Base-by-base conservation (phyloP, 306 rosid genomes). In the Cucumis sativus region DNA sequence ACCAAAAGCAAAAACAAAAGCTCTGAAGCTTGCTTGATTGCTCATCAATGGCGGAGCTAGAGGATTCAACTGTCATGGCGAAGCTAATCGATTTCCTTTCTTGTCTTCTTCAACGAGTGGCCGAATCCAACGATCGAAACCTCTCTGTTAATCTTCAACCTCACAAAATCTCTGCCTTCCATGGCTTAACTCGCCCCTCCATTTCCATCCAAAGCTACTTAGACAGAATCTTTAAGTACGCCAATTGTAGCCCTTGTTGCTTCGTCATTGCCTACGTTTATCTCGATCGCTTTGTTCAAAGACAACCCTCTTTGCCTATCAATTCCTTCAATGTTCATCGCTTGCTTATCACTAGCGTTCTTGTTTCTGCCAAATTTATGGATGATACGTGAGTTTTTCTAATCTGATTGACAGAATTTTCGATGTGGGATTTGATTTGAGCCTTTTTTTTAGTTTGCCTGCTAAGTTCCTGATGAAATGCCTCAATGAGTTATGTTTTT, bases 291-390 rank as follows among this genome's bases (percentile, higher is more conserved):
- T 96, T 96, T 84, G 84, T 89, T 43, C 98, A 96, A 76, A 87
- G 79, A 45, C 99, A 92, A 37, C 90, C 96, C 17, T 79, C 90
- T 1, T 80, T 91, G 84, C 96, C 97, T 0, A 86, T 96, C 89
- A 92, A 89, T 71, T 90, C 97, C 64, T 87, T 88, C 86, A 92
- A 89, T 77, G 97, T 92, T 33, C 99, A 96, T 65, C 89, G 98
- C 33, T 84, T 96, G 72, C 91, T 96, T 40, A 92, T 96, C 47
- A 92, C 99, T 14, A 96, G 99, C 35, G 99, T 91, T 59, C 87
- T 96, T 91, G 88, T 96, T 12, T 88, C 99, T 69, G 96, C 98
- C 13, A 96, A 96, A 72, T 96, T 96, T 93, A 96, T 96, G 99
- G 99, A 96, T 82, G 99, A 96, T 75, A 77, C 88, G 99, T 96